Evolutionary conservation across 768 basidiomycete species (phyloP).

Genomic region (Tricholomella constricta): DNA sequence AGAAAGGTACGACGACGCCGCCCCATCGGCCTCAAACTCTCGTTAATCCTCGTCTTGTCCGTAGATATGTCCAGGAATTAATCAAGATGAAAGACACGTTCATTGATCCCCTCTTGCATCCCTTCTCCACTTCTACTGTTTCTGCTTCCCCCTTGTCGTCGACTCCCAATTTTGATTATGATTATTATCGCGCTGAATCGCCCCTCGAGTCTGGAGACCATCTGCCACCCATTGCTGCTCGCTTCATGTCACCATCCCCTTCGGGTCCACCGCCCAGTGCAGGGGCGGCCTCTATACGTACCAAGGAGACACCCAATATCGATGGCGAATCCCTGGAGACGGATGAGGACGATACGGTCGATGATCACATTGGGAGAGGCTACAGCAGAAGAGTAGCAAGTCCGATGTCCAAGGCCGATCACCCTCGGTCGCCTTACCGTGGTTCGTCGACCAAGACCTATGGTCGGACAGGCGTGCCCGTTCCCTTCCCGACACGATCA

Average conservation of each 20-base stretch:
- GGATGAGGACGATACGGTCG: slow-evolving; percentile 70
- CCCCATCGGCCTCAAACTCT: not conserved
- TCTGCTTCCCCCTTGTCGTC: slow-evolving; percentile 53
- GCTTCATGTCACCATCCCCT: slow-evolving; percentile 82
- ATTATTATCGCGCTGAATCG: slow-evolving; percentile 71
- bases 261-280: slow-evolving; percentile 31
- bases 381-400: slow-evolving; percentile 32
- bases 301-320: slow-evolving; percentile 63
- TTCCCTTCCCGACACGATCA: slow-evolving; percentile 80
- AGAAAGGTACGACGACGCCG: slow-evolving; percentile 71
- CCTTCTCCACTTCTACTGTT: slow-evolving; percentile 55
- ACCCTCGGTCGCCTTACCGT: slow-evolving; percentile 80
- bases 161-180: slow-evolving; percentile 63
- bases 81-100: slow-evolving; percentile 93
- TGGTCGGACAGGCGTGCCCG: slow-evolving; percentile 42
- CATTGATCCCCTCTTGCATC: slow-evolving; percentile 87
- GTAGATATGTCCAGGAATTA: slow-evolving; percentile 90
- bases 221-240: slow-evolving; percentile 86
- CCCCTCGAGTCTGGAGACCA: slow-evolving; percentile 72
- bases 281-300: slow-evolving; percentile 39
- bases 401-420: slow-evolving; percentile 54
- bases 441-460: slow-evolving; percentile 42
- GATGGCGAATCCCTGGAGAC: slow-evolving; percentile 72
- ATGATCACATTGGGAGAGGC: slow-evolving; percentile 52
- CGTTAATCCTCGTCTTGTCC: slow-evolving; percentile 15